These are phyloP conservation scores for Calonectria crousiana DNA, from an alignment of 2,329 filamentous ascomycete species.

Conservation along the genomic window DNA sequence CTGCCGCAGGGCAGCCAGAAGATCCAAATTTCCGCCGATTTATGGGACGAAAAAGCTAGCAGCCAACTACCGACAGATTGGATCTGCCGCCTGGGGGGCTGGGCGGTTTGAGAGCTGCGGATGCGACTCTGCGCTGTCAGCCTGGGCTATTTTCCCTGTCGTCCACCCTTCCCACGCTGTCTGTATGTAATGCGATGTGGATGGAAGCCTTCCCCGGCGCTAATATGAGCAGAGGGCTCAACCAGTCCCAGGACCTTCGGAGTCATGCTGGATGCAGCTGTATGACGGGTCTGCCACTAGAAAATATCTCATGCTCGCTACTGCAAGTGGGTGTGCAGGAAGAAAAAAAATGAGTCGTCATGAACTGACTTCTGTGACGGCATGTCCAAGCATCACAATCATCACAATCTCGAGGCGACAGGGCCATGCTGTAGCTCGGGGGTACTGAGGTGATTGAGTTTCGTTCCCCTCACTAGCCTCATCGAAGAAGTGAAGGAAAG, in stretches of 20 bases:
- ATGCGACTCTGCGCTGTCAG: conserved; percentile 28
- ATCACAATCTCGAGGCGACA: background rate
- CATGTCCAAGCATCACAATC: background rate
- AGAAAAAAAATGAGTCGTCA: background rate
- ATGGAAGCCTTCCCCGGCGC: conserved; percentile 12
- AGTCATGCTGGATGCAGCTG: conserved; percentile 11
- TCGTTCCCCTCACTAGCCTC: background rate
- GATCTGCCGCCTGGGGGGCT: conserved; percentile 26
- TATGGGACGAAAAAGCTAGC: background rate
- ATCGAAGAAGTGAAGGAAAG: background rate
- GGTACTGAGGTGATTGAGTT: conserved; percentile 1
- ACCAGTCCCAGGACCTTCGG: background rate
- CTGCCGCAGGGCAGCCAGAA: background rate
- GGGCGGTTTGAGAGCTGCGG: conserved; percentile 5
- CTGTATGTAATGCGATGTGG: conserved; percentile 4
- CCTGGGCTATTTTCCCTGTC: background rate
- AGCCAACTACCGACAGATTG: conserved; percentile 28
- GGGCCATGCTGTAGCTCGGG: background rate
- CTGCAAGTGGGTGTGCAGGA: background rate
- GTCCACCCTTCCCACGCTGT: background rate
- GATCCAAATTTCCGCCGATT: background rate
- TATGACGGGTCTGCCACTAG: conserved; percentile 6
- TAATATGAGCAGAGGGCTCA: conserved; percentile 3
- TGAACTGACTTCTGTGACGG: background rate
- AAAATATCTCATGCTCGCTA: conserved; percentile 23